Conservation (phyloP, 441 rosid species). For the Gossypium davidsonii region DNA sequence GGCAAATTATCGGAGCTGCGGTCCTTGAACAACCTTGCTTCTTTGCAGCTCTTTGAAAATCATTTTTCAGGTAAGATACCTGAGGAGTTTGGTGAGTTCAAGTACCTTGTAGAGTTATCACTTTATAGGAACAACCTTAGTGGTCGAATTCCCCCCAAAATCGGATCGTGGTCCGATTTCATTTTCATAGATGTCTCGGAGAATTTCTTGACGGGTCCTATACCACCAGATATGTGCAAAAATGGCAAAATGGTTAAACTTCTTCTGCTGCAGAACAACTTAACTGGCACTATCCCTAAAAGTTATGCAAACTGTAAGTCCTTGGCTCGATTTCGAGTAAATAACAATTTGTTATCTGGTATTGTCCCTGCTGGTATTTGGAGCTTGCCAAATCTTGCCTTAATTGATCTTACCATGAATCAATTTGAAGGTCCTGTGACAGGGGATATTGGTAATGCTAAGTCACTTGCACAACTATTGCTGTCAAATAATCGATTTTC, state of each 20-base stretch:
- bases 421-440: slow-evolving; percentile 37
- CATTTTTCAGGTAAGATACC: slow-evolving; percentile 48
- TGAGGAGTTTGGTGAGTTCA: slow-evolving; percentile 44
- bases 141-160: slow-evolving; percentile 40
- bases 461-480: slow-evolving; percentile 40
- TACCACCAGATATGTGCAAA: slow-evolving; percentile 58
- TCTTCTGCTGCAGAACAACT: slow-evolving; percentile 40
- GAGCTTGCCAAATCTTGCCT: slow-evolving; percentile 44
- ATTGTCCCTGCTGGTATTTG: slow-evolving; percentile 41
- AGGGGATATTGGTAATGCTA: slow-evolving; percentile 33
- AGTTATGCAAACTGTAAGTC: slow-evolving; percentile 36
- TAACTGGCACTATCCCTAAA: slow-evolving; percentile 41
- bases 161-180: slow-evolving; percentile 43
- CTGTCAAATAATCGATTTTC: slow-evolving; percentile 37
- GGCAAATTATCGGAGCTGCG: slow-evolving; percentile 46
- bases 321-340: slow-evolving; percentile 40
- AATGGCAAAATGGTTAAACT: slow-evolving; percentile 38
- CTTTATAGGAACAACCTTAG: slow-evolving; percentile 45
- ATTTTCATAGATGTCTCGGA: slow-evolving; percentile 46
- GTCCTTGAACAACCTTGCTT: slow-evolving; percentile 30
- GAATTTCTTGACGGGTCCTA: slow-evolving; percentile 43
- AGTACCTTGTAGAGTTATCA: slow-evolving; percentile 35
- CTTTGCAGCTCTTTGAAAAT: slow-evolving; percentile 41
- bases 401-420: slow-evolving; percentile 43
- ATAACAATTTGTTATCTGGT: slow-evolving; percentile 43